Evolutionary conservation across 192 early-diverging fungal species (phyloP).

Genomic region (Gonapodya prolifera): DNA sequence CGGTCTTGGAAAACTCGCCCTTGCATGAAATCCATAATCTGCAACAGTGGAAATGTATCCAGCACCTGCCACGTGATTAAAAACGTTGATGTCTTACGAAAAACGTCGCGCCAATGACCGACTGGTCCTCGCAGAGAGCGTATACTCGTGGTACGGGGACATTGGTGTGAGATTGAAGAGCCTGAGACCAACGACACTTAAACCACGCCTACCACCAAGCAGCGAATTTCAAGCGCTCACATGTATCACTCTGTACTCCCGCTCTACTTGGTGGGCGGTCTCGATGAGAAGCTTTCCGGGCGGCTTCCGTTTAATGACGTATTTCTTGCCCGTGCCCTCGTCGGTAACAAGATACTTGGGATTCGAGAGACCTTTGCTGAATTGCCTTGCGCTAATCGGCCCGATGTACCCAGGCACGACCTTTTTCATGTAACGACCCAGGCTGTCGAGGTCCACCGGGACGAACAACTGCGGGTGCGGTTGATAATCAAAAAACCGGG

Average conservation of each 20-base stretch:
- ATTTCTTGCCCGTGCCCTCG: conserved; percentile 14
- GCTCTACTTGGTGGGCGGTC: conserved; percentile 86
- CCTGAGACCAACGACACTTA: too few species aligned
- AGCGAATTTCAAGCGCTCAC: conserved; percentile 38
- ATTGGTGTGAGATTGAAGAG: conserved; percentile 28
- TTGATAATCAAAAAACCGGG: too few species aligned
- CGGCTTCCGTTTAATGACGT: conserved; percentile 87
- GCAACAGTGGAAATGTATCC: background rate
- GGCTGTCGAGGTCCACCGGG: background rate
- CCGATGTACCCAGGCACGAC: background rate
- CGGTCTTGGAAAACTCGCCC: conserved; percentile 60
- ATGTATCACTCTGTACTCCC: conserved; percentile 71
- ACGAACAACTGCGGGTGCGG: background rate
- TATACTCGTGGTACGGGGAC: conserved; percentile 88
- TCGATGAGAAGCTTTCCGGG: conserved; percentile 70
- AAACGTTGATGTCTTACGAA: conserved; percentile 67
- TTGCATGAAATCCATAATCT: conserved; percentile 87
- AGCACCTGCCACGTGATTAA: too few species aligned
- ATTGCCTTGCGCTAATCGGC: background rate
- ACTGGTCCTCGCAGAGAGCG: conserved; percentile 72
- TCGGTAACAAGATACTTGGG: conserved; percentile 4
- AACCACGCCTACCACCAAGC: background rate
- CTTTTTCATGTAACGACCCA: background rate
- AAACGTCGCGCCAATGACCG: conserved; percentile 81
- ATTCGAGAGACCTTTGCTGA: background rate